Base-by-base conservation (phyloP, 1,139 yeast species). In the Wickerhamomyces sp. region DNA sequence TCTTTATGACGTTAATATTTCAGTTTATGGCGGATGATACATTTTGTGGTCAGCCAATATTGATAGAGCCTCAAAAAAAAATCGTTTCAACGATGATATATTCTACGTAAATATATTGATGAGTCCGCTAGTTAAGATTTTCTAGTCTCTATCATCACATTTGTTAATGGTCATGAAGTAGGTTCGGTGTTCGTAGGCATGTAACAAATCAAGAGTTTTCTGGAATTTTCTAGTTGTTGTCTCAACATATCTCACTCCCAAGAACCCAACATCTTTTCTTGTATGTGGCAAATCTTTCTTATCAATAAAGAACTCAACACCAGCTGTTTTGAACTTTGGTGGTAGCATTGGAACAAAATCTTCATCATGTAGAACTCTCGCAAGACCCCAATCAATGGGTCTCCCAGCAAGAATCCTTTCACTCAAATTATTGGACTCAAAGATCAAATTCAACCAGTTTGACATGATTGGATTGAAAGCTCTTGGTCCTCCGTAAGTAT, bases 401-500 rank as follows among this genome's bases (percentile, higher is more conserved):
- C 51, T 49, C 10, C 47, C 52, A 7, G 33, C 7, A 2, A 18
- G 15, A 10, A 56, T 39, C 11, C 15, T 15, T 8, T 33, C 9
- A 3, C 45, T 18, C 3, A 69, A 63, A 1, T 55, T 43, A 1
- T 60, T 53, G 2, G 75, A 67, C 23, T 69, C 58, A 55, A 82
- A 80, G 6, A 78, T 49, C 1, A 57, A 50, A 60, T 84, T 79
- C 26, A 78, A 72, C 73, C 79, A 82, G 15, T 65, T 57, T 33
- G 70, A 68, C 67, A 81, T 72, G 7, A 64, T 62, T 7, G 51
- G 52, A 59, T 84, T 83, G n/a, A 88, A 88, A 30, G 84, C 65
- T 52, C 75, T 77, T 0, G 91, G 91, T 11, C 78, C 71, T 2
- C 84, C 93, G 62, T 69, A 79, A 0, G 84, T 73, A n/a, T 79